A percentile compares a stretch with the other conserved stretches of the same genome.
Conservation (phyloP, 2,329 filamentous ascomycete genomes). For the Pseudogymnoascus sp. region DNA sequence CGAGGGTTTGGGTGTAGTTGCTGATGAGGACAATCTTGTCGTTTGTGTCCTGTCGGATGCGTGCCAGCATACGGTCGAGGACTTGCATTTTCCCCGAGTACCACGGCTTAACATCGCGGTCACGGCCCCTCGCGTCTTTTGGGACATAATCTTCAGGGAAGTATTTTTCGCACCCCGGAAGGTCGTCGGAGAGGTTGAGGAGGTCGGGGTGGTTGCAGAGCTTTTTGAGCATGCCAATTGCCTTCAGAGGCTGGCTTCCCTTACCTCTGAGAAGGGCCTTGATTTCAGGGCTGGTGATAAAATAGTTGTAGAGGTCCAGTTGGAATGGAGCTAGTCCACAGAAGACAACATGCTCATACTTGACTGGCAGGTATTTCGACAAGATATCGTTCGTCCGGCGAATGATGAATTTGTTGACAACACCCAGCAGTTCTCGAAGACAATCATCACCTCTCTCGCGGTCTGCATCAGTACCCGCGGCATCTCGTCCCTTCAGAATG, state of each 20-base stretch:
- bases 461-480: constrained; percentile 76
- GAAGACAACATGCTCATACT: constrained; percentile 98
- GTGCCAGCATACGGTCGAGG: constrained; percentile 92
- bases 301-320: constrained; percentile 89
- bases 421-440: constrained; percentile 66
- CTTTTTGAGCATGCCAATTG: constrained; percentile 94
- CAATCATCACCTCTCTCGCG: constrained; percentile 76
- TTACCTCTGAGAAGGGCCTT: constrained; percentile 86
- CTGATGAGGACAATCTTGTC: constrained; percentile 99
- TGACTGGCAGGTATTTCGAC: constrained; percentile 94
- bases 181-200: constrained; percentile 70
- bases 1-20: constrained; percentile 94
- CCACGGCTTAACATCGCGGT: constrained; percentile 88
- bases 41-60: constrained; percentile 91
- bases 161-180: constrained; percentile 75
- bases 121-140: constrained; percentile 78
- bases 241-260: constrained; percentile 90
- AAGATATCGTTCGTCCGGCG: constrained; percentile 95
- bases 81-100: constrained; percentile 99
- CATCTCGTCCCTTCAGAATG: constrained; percentile 85
- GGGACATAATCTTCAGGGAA: constrained; percentile 84
- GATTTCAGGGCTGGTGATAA: constrained; percentile 92
- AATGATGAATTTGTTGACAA: constrained; percentile 98
- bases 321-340: constrained; percentile 93
- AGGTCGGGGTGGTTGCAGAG: constrained; percentile 97